Conservation (phyloP, 306 rosid species). For the Prunus davidiana region DNA sequence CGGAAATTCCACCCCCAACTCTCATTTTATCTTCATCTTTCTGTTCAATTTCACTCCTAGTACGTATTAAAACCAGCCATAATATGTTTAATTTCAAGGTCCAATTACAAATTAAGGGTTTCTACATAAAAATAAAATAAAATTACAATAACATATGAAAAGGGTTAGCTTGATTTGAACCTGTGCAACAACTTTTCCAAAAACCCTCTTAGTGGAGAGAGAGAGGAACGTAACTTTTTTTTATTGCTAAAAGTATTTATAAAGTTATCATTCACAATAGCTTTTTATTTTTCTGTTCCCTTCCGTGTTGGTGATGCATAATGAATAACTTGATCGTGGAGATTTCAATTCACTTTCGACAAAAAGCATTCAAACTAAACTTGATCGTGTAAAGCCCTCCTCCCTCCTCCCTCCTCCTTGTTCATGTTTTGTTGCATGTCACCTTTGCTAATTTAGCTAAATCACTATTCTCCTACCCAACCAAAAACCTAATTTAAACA, state of each 20-base stretch:
- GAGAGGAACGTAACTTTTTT: no score
- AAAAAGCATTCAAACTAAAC: background rate
- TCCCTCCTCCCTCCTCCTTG: background rate
- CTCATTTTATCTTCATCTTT: background rate
- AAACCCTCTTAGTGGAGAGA: no score
- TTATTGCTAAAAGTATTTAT: no score
- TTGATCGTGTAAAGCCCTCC: background rate
- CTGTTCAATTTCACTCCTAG: background rate
- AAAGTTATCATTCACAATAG: background rate
- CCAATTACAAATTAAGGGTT: no score
- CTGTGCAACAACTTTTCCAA: no score
- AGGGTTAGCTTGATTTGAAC: no score
- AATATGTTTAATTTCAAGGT: no score
- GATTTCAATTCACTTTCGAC: background rate
- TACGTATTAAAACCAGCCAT: background rate
- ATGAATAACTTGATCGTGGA: background rate
- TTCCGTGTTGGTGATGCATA: background rate
- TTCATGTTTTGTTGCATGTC: slow-evolving; percentile 15
- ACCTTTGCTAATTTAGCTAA: slow-evolving; percentile 33
- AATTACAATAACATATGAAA: no score
- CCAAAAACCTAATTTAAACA: background rate
- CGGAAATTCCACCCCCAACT: background rate
- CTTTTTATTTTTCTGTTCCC: background rate
- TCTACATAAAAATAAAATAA: no score
- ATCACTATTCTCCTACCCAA: slow-evolving; percentile 34